Base-by-base conservation (phyloP, 106 monocot genomes). In the Xerophyta viscosa region DNA sequence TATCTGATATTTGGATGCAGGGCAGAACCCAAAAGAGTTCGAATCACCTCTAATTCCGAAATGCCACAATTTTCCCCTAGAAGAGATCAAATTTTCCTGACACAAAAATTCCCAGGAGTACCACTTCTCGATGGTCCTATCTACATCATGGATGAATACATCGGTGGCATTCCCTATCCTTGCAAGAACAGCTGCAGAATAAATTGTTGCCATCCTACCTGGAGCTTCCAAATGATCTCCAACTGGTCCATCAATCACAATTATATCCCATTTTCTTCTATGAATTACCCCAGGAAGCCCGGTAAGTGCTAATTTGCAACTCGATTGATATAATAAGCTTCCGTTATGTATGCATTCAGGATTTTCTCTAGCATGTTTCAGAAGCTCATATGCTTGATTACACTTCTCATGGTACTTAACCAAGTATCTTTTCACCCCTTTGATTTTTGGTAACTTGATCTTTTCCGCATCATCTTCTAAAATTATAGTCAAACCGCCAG, bases 71-170 rank as follows among this genome's bases (percentile, higher is more conserved):
- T 50, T 70, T 10, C 74, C 70, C 23, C 66, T 78, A 19, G 70
- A 47, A 17, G 53, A 43, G 9, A 66, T 51, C 56, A 73, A 50
- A 45, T 74, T 70, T 26, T 78, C 62, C 3, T 64, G 31, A 20
- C 83, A 83, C 56, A 83, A 42, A 54, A 66, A 83, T 63, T 83
- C 83, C 73, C 67, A 60, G 0, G 83, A 71, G 48, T 78, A 78
- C 69, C 74, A 69, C 62, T 64, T 78, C 56, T 83, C 83, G 9
- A 83, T 33, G 28, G 36, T 74, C 25, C 83, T 42, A 43, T 83
- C 63, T 2, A 71, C 60, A 33, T 84, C 77, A 49, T 84, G 78
- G 7, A 84, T 58, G 20, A 79, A n/a, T 4, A 79, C 67, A 23
- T 84, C 70, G 0, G 69, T 69, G 6, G 45, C 27, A 20, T 41